These are phyloP conservation scores for Xanthoconium stramineum DNA, from an alignment of 768 basidiomycete genomes.

Conservation along the genomic window DNA sequence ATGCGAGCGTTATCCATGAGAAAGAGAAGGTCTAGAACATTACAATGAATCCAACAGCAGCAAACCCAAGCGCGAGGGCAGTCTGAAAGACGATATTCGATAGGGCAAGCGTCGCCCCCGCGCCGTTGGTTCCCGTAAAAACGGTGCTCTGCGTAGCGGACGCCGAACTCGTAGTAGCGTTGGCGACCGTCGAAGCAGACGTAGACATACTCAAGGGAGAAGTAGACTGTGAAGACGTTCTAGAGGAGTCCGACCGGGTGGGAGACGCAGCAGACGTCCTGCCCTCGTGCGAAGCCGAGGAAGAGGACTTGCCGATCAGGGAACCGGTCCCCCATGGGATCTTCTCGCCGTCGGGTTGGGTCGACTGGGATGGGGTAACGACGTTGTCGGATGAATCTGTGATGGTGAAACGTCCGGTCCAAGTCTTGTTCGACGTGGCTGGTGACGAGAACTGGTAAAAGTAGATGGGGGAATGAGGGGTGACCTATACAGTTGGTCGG, in stretches of 20 bases:
- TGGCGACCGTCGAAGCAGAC: neutral
- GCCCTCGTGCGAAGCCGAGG: constrained; percentile 16
- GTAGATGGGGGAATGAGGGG: constrained; percentile 64
- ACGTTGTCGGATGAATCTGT: constrained; percentile 46
- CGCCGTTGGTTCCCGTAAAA: constrained; percentile 8
- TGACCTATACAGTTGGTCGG: constrained; percentile 41
- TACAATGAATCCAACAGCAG: constrained; percentile 17
- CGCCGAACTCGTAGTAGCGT: neutral
- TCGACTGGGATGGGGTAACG: constrained; percentile 47
- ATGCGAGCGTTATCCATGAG: neutral
- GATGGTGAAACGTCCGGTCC: constrained; percentile 81
- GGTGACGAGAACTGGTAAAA: constrained; percentile 74
- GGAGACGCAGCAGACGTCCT: neutral
- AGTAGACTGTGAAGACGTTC: neutral
- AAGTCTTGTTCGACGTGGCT: constrained; percentile 38
- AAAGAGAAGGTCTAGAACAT: constrained; percentile 13
- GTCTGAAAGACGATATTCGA: constrained; percentile 13
- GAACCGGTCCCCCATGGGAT: constrained; percentile 69
- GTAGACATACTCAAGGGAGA: neutral
- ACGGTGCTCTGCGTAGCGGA: neutral
- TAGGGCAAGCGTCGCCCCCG: neutral
- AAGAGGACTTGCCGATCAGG: constrained; percentile 45
- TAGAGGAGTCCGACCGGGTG: constrained; percentile 4
- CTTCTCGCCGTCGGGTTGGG: constrained; percentile 45
- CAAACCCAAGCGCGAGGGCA: constrained; percentile 16